These are phyloP conservation scores for Bremia lactucae DNA, from an alignment of 352 stramenopile genomes.

Conservation along the genomic window DNA sequence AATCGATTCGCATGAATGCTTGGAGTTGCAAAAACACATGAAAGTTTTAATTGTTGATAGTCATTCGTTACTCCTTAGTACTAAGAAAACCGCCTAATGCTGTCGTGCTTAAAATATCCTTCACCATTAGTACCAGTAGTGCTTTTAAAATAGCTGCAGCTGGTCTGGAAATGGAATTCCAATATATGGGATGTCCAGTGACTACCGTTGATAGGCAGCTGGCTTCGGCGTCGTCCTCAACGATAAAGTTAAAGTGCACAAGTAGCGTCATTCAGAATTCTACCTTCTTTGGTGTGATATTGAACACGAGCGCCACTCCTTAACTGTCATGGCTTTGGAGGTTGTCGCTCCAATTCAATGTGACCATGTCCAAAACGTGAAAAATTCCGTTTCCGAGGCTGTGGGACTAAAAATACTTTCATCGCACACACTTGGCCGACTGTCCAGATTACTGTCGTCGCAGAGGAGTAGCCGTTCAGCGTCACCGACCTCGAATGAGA, in stretches of 20 bases:
- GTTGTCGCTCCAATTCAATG: constrained; percentile 2
- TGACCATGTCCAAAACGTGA: not conserved
- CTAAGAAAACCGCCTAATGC: too few relatives aligned
- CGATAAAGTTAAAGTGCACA: not conserved
- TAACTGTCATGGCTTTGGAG: constrained; percentile 12
- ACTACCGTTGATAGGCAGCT: constrained; percentile 19
- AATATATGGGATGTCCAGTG: constrained; percentile 16
- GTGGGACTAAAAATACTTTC: constrained; percentile 4
- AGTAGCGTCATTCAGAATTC: constrained; percentile 19
- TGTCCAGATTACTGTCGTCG: constrained; percentile 9
- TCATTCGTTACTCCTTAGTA: too few relatives aligned
- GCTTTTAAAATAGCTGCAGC: constrained; percentile 17
- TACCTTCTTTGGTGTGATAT: constrained; percentile 8
- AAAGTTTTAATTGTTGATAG: too few relatives aligned
- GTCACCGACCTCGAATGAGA: constrained; percentile 13
- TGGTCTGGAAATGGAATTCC: constrained; percentile 15
- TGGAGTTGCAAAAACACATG: too few relatives aligned
- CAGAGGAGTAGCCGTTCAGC: constrained; percentile 11
- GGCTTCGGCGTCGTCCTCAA: constrained; percentile 21
- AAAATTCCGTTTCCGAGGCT: constrained; percentile 3
- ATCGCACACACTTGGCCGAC: constrained; percentile 1
- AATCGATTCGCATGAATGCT: too few relatives aligned
- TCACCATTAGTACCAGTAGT: too few relatives aligned
- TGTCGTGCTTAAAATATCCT: constrained; percentile 7
- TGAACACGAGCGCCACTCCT: too few relatives aligned